phyloP scores from a whole-genome alignment of 1,139 yeast species.

The Debaryomyces fabryi region DNA sequence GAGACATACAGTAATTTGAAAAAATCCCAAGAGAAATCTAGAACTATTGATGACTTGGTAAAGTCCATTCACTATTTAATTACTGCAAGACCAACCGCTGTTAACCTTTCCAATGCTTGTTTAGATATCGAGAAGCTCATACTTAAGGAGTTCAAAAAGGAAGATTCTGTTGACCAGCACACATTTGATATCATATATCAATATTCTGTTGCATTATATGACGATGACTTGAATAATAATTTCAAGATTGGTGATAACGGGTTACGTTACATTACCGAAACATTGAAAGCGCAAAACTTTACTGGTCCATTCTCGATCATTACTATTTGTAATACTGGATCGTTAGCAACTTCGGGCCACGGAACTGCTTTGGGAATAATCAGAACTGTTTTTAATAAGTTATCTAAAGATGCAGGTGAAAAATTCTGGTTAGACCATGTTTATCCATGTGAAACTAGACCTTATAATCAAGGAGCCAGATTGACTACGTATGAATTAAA shows the following conservation, averaged over 20 bases:
- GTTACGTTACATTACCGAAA: slow-evolving; percentile 59
- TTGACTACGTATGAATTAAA: slow-evolving; percentile 89
- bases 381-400: slow-evolving; percentile 61
- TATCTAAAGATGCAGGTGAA: slow-evolving; percentile 31
- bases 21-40: slow-evolving; percentile 12
- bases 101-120: slow-evolving; percentile 81
- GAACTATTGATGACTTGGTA: slow-evolving; percentile 34
- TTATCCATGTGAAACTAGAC: slow-evolving; percentile 92
- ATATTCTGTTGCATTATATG: slow-evolving; percentile 64
- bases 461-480: slow-evolving; percentile 95
- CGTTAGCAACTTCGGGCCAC: slow-evolving; percentile 95
- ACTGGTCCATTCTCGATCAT: slow-evolving; percentile 74
- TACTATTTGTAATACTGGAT: slow-evolving; percentile 86
- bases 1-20: slow-evolving; percentile 47
- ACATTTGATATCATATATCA: slow-evolving; percentile 44
- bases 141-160: slow-evolving; percentile 14
- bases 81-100: slow-evolving; percentile 92
- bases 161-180: slow-evolving; percentile 19
- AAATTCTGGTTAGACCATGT: slow-evolving; percentile 62
- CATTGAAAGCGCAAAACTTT: slow-evolving; percentile 51
- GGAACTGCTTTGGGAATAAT: slow-evolving; percentile 96
- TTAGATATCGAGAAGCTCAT: slow-evolving; percentile 54
- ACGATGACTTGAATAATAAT: slow-evolving; percentile 78
- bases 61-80: slow-evolving; percentile 65
- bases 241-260: slow-evolving; percentile 81